phyloP scores from a whole-genome alignment of 257 asterid genomes.

The Leptodermis oblonga region DNA sequence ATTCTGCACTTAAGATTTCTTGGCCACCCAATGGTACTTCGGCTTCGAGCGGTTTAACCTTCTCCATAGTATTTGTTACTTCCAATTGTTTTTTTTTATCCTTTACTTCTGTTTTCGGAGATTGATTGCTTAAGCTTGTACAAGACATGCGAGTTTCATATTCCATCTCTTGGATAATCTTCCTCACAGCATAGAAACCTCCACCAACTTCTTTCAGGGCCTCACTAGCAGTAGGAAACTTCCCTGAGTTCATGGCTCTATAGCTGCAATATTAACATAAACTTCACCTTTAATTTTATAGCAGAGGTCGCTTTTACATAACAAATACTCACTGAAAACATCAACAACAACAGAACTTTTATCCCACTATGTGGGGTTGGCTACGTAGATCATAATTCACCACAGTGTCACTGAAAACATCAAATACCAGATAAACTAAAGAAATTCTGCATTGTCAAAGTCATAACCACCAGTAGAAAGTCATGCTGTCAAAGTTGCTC shows the following conservation, averaged over 20 bases:
- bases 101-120: slow-evolving; percentile 8
- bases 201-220: slow-evolving; percentile 60
- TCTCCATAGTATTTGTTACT: slow-evolving; percentile 1
- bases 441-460: neutral
- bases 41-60: neutral
- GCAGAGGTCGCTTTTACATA: neutral
- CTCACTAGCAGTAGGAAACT: slow-evolving; percentile 49
- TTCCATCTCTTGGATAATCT: slow-evolving; percentile 55
- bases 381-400: too few relatives aligned
- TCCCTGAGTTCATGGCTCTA: slow-evolving; percentile 67
- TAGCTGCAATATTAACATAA: slow-evolving; percentile 41
- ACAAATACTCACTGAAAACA: neutral
- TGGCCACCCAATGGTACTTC: neutral
- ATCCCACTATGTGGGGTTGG: too few relatives aligned
- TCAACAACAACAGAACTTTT: neutral
- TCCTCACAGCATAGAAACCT: slow-evolving; percentile 41
- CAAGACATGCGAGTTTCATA: slow-evolving; percentile 33
- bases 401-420: neutral
- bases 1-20: neutral
- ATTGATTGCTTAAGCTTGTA: slow-evolving; percentile 9
- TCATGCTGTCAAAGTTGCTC: neutral
- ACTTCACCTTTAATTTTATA: neutral
- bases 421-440: neutral
- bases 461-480: neutral
- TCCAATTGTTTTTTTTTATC: neutral